These are phyloP conservation scores for Verticillium zaregamsianum DNA, from an alignment of 2,329 filamentous ascomycete species.

Conservation along the genomic window DNA sequence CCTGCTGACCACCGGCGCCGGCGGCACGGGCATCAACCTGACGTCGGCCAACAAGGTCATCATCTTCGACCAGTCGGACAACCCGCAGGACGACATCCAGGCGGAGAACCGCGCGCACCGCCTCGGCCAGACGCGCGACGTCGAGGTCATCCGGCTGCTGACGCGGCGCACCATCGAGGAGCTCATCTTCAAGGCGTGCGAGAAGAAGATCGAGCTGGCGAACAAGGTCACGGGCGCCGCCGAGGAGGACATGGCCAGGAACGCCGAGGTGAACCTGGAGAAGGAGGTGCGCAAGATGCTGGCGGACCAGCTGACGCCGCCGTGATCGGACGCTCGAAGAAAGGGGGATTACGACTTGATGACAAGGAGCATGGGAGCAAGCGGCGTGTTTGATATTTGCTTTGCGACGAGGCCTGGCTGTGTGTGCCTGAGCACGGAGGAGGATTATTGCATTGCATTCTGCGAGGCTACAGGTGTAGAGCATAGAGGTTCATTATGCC, in stretches of 20 bases:
- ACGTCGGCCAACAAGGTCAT: constrained; percentile 96
- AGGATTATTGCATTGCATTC: background rate
- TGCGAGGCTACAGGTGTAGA: background rate
- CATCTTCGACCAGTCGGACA: constrained; percentile 96
- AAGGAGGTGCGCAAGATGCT: constrained; percentile 41
- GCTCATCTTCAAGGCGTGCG: constrained; percentile 83
- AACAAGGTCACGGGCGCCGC: constrained; percentile 46
- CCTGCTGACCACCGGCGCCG: constrained; percentile 86
- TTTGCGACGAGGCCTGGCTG: background rate
- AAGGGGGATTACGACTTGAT: background rate
- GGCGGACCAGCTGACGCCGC: constrained; percentile 32
- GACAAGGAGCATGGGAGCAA: background rate
- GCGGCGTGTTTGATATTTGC: background rate
- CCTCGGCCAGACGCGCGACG: constrained; percentile 83
- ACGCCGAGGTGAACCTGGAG: constrained; percentile 32
- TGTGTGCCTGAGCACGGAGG: background rate
- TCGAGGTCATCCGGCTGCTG: constrained; percentile 85
- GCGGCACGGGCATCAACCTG: constrained; percentile 95
- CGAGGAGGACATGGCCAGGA: constrained; percentile 22
- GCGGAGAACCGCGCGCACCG: constrained; percentile 96
- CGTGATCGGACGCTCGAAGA: constrained; percentile 14
- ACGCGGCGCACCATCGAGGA: constrained; percentile 83
- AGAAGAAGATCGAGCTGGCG: constrained; percentile 90
- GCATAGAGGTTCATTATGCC: background rate
- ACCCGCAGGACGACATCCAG: constrained; percentile 97